Percentiles rank a stretch among this genome's conserved stretches.
These are phyloP conservation scores for Medicago ruthenica DNA, from an alignment of 306 rosid species.

Conservation along the genomic window DNA sequence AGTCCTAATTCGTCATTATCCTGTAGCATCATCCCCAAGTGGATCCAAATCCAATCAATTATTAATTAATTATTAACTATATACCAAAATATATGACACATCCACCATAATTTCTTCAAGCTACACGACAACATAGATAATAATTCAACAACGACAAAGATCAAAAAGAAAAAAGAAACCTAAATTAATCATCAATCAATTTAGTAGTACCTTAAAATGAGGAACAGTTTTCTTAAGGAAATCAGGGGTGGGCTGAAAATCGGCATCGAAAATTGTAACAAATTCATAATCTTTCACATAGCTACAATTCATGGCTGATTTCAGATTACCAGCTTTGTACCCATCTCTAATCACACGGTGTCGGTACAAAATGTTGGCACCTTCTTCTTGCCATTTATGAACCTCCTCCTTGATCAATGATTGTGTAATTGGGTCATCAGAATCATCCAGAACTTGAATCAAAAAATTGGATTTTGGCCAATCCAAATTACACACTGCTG, in stretches of 20 bases:
- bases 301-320: conserved; percentile 95
- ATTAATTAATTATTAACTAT: not conserved
- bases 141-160: conserved; percentile 7
- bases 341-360: conserved; percentile 92
- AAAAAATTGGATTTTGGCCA: conserved; percentile 85
- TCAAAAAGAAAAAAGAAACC: conserved; percentile 1
- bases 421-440: conserved; percentile 86
- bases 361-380: conserved; percentile 80
- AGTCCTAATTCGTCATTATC: conserved; percentile 81
- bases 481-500: conserved; percentile 85
- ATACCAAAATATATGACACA: conserved; percentile 31
- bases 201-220: conserved; percentile 74
- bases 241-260: conserved; percentile 90
- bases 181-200: not conserved
- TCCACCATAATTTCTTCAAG: conserved; percentile 3
- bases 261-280: conserved; percentile 95
- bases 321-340: conserved; percentile 94
- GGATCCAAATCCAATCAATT: conserved; percentile 6
- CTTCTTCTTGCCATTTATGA: conserved; percentile 82
- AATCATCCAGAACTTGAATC: conserved; percentile 92
- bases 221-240: conserved; percentile 86
- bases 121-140: conserved; percentile 21
- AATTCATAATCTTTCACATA: conserved; percentile 87
- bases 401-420: conserved; percentile 79
- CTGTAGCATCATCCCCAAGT: conserved; percentile 43